Conservation (phyloP, 768 basidiomycete genomes). For the Porphyrellus cyaneotinctus region DNA sequence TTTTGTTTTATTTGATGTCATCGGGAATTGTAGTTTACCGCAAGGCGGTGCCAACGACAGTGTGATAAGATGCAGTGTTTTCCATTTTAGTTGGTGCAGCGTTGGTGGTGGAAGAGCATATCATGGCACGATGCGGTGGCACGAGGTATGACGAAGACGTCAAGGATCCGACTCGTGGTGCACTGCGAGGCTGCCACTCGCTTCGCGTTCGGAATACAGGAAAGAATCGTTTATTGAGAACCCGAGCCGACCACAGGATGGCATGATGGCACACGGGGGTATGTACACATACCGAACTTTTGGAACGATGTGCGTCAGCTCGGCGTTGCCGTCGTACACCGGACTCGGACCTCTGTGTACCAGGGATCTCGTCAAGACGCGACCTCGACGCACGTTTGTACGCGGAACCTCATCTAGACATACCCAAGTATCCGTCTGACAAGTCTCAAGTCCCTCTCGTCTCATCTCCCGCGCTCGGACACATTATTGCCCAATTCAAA, state of each 20-base stretch:
- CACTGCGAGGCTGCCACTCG: constrained; percentile 13
- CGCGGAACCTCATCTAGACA: no score
- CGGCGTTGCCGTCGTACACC: no score
- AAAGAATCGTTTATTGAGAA: background rate
- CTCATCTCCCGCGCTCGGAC: background rate
- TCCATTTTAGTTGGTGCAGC: background rate
- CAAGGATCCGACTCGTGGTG: background rate
- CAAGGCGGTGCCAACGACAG: background rate
- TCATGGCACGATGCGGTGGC: background rate
- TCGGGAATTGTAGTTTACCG: background rate
- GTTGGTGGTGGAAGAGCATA: no score
- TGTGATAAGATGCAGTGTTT: background rate
- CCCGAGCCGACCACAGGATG: background rate
- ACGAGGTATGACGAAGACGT: background rate
- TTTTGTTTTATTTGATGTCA: background rate
- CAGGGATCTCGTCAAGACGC: no score
- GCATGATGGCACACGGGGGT: background rate
- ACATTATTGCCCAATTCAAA: no score
- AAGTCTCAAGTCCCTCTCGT: background rate
- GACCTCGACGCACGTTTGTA: no score
- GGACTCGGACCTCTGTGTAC: no score
- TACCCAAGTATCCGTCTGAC: no score
- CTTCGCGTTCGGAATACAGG: background rate
- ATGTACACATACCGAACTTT: no score
- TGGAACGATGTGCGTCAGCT: no score